These are phyloP conservation scores for Fusarium subglutinans DNA, from an alignment of 2,329 filamentous ascomycete species.

Conservation along the genomic window DNA sequence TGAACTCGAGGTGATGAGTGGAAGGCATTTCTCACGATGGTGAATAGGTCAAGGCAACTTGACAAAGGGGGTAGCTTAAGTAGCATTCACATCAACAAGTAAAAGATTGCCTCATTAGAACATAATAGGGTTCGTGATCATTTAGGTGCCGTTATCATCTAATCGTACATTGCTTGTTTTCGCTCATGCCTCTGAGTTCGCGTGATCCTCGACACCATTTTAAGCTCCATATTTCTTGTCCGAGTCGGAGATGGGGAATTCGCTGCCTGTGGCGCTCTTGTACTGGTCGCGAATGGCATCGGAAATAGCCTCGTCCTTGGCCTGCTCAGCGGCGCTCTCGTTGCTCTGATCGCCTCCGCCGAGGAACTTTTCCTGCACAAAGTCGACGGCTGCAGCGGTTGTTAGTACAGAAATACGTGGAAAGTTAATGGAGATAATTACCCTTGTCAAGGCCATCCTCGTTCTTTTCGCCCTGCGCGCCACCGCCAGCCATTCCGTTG, in stretches of 20 bases:
- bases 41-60: neutral
- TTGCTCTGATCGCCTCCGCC: conserved; percentile 76
- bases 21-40: neutral
- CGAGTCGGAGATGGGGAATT: conserved; percentile 77
- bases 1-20: neutral
- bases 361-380: conserved; percentile 78
- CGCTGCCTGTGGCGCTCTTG: conserved; percentile 73
- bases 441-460: conserved; percentile 87
- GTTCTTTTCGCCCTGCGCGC: conserved; percentile 79
- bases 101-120: neutral
- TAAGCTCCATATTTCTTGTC: conserved; percentile 51
- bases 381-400: conserved; percentile 70
- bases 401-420: neutral
- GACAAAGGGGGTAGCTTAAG: neutral
- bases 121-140: neutral
- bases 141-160: conserved; percentile 2
- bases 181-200: neutral
- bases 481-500: conserved; percentile 77
- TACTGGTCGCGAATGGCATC: conserved; percentile 77
- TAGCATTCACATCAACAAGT: neutral
- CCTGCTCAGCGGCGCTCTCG: conserved; percentile 79
- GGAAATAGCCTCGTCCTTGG: conserved; percentile 82
- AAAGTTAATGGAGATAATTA: conserved; percentile 44
- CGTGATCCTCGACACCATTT: neutral
- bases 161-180: neutral